Base-by-base conservation (phyloP, 306 rosid genomes). In the Crataegus laevigata region DNA sequence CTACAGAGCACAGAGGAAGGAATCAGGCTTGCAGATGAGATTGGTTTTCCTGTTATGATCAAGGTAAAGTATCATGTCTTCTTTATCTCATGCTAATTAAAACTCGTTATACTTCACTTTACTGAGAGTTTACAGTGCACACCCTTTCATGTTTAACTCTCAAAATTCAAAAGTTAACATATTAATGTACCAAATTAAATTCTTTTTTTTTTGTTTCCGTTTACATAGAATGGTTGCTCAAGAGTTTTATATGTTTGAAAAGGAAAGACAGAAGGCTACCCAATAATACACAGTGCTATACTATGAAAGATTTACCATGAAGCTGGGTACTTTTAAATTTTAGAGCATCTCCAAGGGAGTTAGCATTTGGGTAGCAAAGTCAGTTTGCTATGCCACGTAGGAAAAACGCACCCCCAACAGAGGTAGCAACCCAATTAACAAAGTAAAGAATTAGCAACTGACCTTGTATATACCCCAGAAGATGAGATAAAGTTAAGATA, bases 1-100 rank as follows among this genome's bases (percentile, higher is more conserved):
- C 74, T 75, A 69, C 96, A 94, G 99, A 90, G 72, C 87, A 92
- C 91, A 4, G 99, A 92, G 79, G 99, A 94, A 88, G 97, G 84
- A 74, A 76, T 94, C 75, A 90, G 30, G 82, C 85, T 94, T 77
- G 96, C 99, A 58, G 13, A 85, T 60, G 99, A 90, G 86, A 94
- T 94, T 85, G 99, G 97, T 68, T 94, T 71, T 76, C 99, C 99
- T 7, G 99, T 94, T 72, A 92, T 94, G 99, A 94, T 94, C 84
- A 94, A 94, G 99, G 99, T 94, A 79, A 78, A 60, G 63, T 22
- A 51, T 75, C 54, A 51, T 67, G 55, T 68, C 51, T 38, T 74
- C 66, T 24, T 54, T 45, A 67, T 73, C 51, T 43, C 59, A 22
- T 79, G 45, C 7, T 30, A 36, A 66, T 34, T 52, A 75, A 13